Evolutionary conservation across 768 basidiomycete species (phyloP).

Genomic region (Grammothele lineata): DNA sequence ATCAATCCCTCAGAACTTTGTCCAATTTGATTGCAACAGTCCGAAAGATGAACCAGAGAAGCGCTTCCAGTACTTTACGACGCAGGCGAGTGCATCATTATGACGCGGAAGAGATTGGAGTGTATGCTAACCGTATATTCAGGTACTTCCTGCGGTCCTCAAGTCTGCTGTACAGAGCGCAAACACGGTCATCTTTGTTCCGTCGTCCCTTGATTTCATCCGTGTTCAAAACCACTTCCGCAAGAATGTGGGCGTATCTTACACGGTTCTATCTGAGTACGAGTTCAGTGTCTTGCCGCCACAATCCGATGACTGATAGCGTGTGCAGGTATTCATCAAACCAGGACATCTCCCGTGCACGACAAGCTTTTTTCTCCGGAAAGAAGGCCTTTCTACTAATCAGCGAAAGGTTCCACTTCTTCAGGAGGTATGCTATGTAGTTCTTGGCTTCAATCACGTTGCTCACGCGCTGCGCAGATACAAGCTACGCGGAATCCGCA

Average conservation of each 20-base stretch:
- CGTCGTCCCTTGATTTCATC: slow-evolving; percentile 96
- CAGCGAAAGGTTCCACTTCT: slow-evolving; percentile 99
- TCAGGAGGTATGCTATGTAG: slow-evolving; percentile 58
- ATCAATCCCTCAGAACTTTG: slow-evolving; percentile 71
- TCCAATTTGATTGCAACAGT: slow-evolving; percentile 66
- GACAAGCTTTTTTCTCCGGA: slow-evolving; percentile 88
- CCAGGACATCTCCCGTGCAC: slow-evolving; percentile 89
- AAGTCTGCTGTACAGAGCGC: slow-evolving; percentile 93
- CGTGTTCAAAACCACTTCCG: slow-evolving; percentile 84
- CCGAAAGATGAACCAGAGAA: slow-evolving; percentile 81
- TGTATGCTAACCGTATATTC: no score
- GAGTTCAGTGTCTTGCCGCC: slow-evolving; percentile 20
- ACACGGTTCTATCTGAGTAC: slow-evolving; percentile 87
- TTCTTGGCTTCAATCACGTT: slow-evolving; percentile 1
- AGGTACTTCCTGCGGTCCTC: slow-evolving; percentile 78
- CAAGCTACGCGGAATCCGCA: slow-evolving; percentile 88
- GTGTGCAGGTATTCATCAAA: slow-evolving; percentile 89
- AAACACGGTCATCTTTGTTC: slow-evolving; percentile 85
- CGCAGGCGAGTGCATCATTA: slow-evolving; percentile 48
- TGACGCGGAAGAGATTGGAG: not conserved
- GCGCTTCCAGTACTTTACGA: slow-evolving; percentile 84
- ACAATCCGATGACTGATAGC: not conserved
- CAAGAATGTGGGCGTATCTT: slow-evolving; percentile 65
- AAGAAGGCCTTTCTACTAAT: slow-evolving; percentile 84
- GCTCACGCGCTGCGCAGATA: slow-evolving; percentile 56